phyloP scores from a whole-genome alignment of 78 protist species.

The Emiliania huxleyi region DNA sequence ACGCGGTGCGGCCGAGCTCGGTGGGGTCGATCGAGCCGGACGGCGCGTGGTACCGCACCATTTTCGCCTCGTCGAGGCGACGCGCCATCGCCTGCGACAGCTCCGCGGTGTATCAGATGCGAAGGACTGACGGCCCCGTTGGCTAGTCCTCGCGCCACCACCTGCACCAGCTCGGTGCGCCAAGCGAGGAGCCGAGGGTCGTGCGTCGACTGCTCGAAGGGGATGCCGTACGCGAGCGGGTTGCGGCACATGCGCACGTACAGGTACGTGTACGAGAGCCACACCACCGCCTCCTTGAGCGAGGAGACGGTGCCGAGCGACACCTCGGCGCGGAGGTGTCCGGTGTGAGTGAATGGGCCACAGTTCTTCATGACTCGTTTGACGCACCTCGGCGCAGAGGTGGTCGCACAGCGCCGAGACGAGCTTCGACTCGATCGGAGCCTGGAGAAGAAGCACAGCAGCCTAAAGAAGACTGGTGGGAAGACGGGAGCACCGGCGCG shows the following conservation, averaged over 20 bases:
- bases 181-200: background rate
- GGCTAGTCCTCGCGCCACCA: background rate
- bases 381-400: constrained; percentile 97
- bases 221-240: constrained; percentile 89
- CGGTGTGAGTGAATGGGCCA: no score
- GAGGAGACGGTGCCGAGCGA: constrained; percentile 94
- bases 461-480: no score
- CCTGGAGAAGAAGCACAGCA: no score
- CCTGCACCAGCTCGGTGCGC: constrained; percentile 4
- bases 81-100: background rate
- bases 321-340: constrained; percentile 97
- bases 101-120: no score
- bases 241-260: constrained; percentile 87
- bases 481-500: no score
- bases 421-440: constrained; percentile 27
- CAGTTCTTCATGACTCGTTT: no score
- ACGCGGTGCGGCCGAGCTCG: constrained; percentile 80
- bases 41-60: constrained; percentile 7
- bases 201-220: constrained; percentile 8
- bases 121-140: no score
- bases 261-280: constrained; percentile 95
- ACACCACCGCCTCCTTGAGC: constrained; percentile 85
- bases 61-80: background rate
- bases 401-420: constrained; percentile 71
- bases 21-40: constrained; percentile 21